Conservation (phyloP, 1,139 yeast genomes). For the Taphrina pruni region DNA sequence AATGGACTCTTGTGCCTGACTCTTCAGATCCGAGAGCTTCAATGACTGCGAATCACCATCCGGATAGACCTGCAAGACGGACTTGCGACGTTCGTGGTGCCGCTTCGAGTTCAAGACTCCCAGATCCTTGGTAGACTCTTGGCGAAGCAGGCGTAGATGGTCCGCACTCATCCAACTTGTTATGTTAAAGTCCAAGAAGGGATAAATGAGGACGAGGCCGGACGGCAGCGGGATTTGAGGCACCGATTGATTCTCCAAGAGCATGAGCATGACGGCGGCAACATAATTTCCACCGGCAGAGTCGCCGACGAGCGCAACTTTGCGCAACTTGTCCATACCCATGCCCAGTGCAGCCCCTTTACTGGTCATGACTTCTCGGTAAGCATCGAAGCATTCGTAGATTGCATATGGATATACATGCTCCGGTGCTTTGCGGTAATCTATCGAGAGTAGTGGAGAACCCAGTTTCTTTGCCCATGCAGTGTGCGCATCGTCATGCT, state of each 20-base stretch:
- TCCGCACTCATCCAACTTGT: slow-evolving; percentile 48
- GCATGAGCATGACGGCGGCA: slow-evolving; percentile 46
- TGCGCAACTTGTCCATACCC: slow-evolving; percentile 44
- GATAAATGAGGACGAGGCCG: slow-evolving; percentile 48
- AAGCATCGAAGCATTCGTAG: slow-evolving; percentile 57
- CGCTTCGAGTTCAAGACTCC: slow-evolving; percentile 36
- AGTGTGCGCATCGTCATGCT: slow-evolving; percentile 46
- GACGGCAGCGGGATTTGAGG: slow-evolving; percentile 45
- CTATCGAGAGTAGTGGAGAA: slow-evolving; percentile 46
- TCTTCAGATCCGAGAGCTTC: slow-evolving; percentile 14
- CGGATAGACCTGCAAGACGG: slow-evolving; percentile 35
- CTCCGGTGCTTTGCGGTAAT: slow-evolving; percentile 56
- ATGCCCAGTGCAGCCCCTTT: slow-evolving; percentile 47
- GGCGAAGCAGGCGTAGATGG: slow-evolving; percentile 46
- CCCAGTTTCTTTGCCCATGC: slow-evolving; percentile 47
- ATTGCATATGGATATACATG: slow-evolving; percentile 60
- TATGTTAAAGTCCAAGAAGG: slow-evolving; percentile 48
- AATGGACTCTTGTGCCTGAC: slow-evolving; percentile 12
- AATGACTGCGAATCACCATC: slow-evolving; percentile 16
- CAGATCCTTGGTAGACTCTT: slow-evolving; percentile 46
- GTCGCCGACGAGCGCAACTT: slow-evolving; percentile 47
- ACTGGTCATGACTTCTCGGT: slow-evolving; percentile 47
- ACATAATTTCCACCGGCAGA: slow-evolving; percentile 49
- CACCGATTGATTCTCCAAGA: slow-evolving; percentile 41
- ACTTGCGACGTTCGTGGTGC: slow-evolving; percentile 36